These are phyloP conservation scores for Alternaria gaisen DNA, from an alignment of 2,329 filamentous ascomycete species.

Conservation along the genomic window DNA sequence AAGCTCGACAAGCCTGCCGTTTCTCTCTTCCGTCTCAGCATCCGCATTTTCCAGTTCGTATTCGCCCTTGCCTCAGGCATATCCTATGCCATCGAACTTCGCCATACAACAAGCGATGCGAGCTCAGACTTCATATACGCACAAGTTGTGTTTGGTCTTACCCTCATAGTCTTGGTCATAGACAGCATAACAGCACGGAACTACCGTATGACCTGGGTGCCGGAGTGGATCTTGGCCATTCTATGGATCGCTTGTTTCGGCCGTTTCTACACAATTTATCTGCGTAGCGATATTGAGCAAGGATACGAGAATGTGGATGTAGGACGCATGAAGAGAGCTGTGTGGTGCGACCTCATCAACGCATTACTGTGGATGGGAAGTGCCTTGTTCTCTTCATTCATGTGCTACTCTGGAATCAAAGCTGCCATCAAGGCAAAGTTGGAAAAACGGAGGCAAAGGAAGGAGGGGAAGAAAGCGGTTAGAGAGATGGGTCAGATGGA, in stretches of 20 bases:
- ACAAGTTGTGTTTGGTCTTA: conserved; percentile 29
- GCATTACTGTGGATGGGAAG: conserved; percentile 35
- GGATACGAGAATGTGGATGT: conserved; percentile 19
- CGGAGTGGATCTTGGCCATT: conserved; percentile 30
- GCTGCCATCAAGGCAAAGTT: conserved; percentile 26
- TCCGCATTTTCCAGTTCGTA: conserved; percentile 32
- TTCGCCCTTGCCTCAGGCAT: conserved; percentile 38
- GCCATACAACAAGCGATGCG: conserved; percentile 9
- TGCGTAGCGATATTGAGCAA: not conserved
- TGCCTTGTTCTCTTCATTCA: conserved; percentile 33
- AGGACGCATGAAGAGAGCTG: conserved; percentile 29
- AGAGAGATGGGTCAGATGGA: conserved; percentile 17
- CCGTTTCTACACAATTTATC: conserved; percentile 29
- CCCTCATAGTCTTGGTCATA: conserved; percentile 24
- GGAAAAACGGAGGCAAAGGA: conserved; percentile 7
- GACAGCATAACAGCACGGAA: conserved; percentile 31
- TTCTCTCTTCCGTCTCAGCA: conserved; percentile 31
- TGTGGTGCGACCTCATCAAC: conserved; percentile 37
- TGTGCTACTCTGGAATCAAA: conserved; percentile 37
- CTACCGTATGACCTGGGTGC: conserved; percentile 33
- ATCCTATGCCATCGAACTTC: conserved; percentile 34
- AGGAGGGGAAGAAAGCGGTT: not conserved
- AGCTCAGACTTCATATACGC: conserved; percentile 29
- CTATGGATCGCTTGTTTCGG: conserved; percentile 37
- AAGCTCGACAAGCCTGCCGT: conserved; percentile 30